phyloP scores from a whole-genome alignment of 2,329 filamentous ascomycete species.

The Apiospora saccharicola region DNA sequence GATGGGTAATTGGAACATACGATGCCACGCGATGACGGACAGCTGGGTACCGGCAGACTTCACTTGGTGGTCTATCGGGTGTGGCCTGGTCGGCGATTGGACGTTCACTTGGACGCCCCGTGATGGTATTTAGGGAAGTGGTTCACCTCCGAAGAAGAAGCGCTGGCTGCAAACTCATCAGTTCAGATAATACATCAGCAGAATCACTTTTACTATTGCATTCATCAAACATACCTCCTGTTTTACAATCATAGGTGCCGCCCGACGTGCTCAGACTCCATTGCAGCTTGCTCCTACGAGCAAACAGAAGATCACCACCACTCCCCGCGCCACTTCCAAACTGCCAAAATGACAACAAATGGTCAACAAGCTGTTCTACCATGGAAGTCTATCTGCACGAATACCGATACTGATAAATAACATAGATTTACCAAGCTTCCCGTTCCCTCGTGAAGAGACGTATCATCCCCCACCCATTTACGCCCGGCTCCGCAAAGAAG shows the following conservation, averaged over 20 bases:
- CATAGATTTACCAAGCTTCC: slow-evolving; percentile 18
- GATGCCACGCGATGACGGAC: neutral
- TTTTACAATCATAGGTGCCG: too few species aligned
- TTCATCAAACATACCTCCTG: too few species aligned
- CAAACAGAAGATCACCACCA: neutral
- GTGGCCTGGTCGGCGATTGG: neutral
- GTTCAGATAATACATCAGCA: neutral
- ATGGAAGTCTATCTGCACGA: neutral
- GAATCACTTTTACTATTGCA: neutral
- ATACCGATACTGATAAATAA: neutral
- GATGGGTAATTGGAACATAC: neutral
- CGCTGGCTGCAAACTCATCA: neutral
- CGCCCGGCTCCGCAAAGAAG: slow-evolving; percentile 20
- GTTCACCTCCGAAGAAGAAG: neutral
- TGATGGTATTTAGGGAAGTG: neutral
- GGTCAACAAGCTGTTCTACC: neutral
- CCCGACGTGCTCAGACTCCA: too few species aligned
- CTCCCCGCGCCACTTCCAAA: neutral
- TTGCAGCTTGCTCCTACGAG: neutral
- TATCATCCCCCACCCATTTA: slow-evolving; percentile 20
- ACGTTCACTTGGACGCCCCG: too few species aligned
- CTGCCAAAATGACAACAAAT: neutral
- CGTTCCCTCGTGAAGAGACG: slow-evolving; percentile 27
- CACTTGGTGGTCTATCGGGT: neutral
- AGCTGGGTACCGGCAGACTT: too few species aligned